Percentiles rank a stretch among this genome's conserved stretches.
phyloP scores from a whole-genome alignment of 2,329 filamentous ascomycete species.

The Ilyonectria mors-panacis region DNA sequence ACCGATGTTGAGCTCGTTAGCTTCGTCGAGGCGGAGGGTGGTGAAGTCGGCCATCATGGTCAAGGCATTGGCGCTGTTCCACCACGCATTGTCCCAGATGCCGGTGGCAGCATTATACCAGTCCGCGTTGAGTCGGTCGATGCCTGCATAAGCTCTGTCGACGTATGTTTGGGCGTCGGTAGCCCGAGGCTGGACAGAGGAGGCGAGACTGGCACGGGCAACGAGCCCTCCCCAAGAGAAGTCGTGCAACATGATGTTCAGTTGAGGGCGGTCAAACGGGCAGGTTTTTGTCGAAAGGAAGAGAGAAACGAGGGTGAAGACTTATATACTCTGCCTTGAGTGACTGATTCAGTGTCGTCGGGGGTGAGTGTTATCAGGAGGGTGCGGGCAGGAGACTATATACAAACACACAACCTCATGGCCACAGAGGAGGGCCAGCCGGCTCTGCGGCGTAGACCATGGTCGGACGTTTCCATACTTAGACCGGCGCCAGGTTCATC shows the following conservation, averaged over 20 bases:
- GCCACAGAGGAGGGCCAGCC: neutral
- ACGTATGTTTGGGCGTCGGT: slow-evolving; percentile 49
- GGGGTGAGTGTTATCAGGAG: slow-evolving; percentile 7
- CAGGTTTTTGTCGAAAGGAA: neutral
- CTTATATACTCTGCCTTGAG: slow-evolving; percentile 20
- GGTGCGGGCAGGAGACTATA: slow-evolving; percentile 26
- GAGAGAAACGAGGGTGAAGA: slow-evolving; percentile 6
- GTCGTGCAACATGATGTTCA: slow-evolving; percentile 41
- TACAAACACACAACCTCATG: slow-evolving; percentile 23
- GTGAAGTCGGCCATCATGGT: slow-evolving; percentile 73
- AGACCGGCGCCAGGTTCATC: slow-evolving; percentile 39
- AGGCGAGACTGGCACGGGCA: slow-evolving; percentile 36
- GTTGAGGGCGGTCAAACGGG: slow-evolving; percentile 4
- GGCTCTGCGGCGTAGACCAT: slow-evolving; percentile 10
- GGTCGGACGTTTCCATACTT: slow-evolving; percentile 39
- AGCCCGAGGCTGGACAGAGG: slow-evolving; percentile 36
- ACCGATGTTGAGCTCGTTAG: slow-evolving; percentile 57
- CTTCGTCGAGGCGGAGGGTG: slow-evolving; percentile 50
- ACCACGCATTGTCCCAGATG: slow-evolving; percentile 78
- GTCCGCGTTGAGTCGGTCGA: slow-evolving; percentile 63
- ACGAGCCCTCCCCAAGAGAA: slow-evolving; percentile 45
- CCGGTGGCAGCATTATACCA: slow-evolving; percentile 75
- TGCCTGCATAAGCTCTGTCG: slow-evolving; percentile 51
- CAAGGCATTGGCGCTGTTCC: slow-evolving; percentile 79
- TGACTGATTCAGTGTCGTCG: slow-evolving; percentile 32